phyloP scores from a whole-genome alignment of 2,329 filamentous ascomycete species.

The Periconia digitata region DNA sequence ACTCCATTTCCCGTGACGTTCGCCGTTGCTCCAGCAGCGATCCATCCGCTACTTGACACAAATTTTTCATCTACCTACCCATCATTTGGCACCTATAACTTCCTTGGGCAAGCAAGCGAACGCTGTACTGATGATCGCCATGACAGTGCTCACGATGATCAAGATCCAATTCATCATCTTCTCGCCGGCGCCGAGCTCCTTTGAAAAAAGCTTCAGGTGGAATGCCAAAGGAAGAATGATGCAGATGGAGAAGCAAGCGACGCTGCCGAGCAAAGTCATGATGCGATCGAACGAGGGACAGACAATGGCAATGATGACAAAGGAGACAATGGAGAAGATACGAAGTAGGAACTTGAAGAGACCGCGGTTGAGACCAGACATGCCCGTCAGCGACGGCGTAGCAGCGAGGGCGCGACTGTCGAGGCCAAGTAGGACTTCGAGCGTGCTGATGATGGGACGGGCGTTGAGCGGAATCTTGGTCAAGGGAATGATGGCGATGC shows the following conservation, averaged over 20 bases:
- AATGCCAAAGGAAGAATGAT: conserved; percentile 87
- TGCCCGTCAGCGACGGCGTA: conserved; percentile 52
- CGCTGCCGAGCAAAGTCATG: conserved; percentile 87
- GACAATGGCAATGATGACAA: conserved; percentile 73
- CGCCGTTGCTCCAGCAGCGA: no score
- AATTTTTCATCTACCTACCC: no score
- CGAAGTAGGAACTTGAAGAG: conserved; percentile 64
- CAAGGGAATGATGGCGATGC: conserved; percentile 88
- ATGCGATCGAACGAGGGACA: conserved; percentile 84
- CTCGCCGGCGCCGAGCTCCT: conserved; percentile 67
- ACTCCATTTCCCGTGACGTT: no score
- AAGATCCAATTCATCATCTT: conserved; percentile 67
- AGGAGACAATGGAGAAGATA: conserved; percentile 66
- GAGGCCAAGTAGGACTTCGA: conserved; percentile 79
- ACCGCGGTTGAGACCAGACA: conserved; percentile 60
- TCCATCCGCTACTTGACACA: no score
- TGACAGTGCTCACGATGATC: conserved; percentile 66
- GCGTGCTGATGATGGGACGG: conserved; percentile 81
- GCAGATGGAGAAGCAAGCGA: conserved; percentile 91
- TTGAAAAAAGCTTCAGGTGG: conserved; percentile 84
- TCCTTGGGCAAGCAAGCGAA: conserved; percentile 87
- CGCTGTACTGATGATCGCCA: conserved; percentile 77
- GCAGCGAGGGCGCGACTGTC: conserved; percentile 58
- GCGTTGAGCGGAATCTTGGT: conserved; percentile 94
- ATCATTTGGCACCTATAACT: conserved; percentile 56